Conservation (phyloP, 2,329 filamentous ascomycete genomes). For the Penicillium sp. region DNA sequence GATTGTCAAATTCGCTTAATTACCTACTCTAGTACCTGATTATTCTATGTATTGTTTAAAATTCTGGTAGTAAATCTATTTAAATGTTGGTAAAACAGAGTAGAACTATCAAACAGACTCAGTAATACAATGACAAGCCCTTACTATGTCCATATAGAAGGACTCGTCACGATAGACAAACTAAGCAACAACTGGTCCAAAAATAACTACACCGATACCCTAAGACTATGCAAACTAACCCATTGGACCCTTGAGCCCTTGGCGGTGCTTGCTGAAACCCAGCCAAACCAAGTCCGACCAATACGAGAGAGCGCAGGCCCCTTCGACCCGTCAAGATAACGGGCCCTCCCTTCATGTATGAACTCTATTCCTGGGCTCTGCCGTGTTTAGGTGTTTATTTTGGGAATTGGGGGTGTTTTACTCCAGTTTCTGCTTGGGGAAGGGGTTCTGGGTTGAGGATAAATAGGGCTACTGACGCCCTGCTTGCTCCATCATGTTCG, state of each 20-base stretch:
- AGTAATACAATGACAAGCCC: too few relatives aligned
- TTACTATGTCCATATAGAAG: too few relatives aligned
- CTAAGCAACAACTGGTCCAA: slow-evolving; percentile 12
- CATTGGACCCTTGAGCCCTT: slow-evolving; percentile 17
- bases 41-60: too few relatives aligned
- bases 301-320: slow-evolving; percentile 5
- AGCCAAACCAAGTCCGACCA: slow-evolving; percentile 6
- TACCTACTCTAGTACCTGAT: too few relatives aligned
- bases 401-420: background rate
- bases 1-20: slow-evolving; percentile 55
- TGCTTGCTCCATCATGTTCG: too few relatives aligned
- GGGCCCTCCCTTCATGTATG: background rate
- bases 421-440: background rate
- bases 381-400: background rate
- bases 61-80: too few relatives aligned
- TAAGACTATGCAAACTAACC: too few relatives aligned
- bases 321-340: background rate
- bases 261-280: slow-evolving; percentile 26
- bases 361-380: background rate
- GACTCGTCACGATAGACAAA: too few relatives aligned
- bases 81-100: too few relatives aligned
- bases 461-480: background rate
- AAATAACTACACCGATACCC: too few relatives aligned
- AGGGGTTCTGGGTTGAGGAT: background rate
- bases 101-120: too few relatives aligned